These are phyloP conservation scores for Scopulariopsis brevicaulis DNA, from an alignment of 2,329 filamentous ascomycete genomes.

Conservation along the genomic window DNA sequence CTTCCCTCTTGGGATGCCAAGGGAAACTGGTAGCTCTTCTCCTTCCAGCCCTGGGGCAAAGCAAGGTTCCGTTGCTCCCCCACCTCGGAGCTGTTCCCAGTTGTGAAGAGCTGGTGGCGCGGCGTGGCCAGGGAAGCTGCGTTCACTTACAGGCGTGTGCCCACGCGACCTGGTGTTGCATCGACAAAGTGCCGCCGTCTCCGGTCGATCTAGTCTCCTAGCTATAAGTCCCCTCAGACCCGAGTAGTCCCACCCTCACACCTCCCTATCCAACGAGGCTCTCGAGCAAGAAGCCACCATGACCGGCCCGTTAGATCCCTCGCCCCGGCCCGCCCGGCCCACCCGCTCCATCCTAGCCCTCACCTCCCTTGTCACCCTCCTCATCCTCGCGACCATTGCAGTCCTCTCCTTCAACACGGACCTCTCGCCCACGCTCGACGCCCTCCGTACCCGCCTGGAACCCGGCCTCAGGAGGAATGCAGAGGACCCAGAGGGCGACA, in stretches of 20 bases:
- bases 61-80: neutral
- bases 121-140: neutral
- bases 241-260: neutral
- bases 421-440: neutral
- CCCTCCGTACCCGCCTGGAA: neutral
- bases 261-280: neutral
- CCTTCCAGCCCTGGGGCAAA: neutral
- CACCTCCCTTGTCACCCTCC: slow-evolving; percentile 5
- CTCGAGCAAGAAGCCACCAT: neutral
- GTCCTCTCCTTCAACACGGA: neutral
- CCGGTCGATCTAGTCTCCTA: neutral
- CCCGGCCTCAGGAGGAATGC: neutral
- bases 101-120: neutral
- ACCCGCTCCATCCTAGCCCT: slow-evolving; percentile 3
- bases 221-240: neutral
- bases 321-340: neutral
- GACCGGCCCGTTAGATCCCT: neutral
- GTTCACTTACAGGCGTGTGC: neutral
- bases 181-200: neutral
- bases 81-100: neutral
- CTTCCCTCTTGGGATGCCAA: neutral
- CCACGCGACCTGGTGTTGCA: neutral
- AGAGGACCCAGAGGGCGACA: slow-evolving; percentile 3
- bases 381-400: slow-evolving; percentile 6
- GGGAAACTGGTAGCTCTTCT: neutral